phyloP scores from a whole-genome alignment of 371 early-diverging fungal species.

The Globomyces sp. region DNA sequence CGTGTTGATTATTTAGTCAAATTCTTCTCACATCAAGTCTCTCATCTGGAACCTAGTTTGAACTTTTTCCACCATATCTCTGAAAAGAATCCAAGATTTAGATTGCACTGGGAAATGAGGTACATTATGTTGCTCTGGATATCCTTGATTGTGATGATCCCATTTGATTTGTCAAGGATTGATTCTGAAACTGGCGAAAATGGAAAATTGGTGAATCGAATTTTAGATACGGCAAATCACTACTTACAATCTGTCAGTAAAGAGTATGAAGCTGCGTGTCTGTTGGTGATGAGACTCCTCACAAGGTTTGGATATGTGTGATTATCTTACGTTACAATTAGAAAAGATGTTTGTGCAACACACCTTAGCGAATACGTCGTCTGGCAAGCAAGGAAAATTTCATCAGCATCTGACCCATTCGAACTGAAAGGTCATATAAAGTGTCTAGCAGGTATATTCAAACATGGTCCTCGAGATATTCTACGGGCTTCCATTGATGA shows the following conservation, averaged over 20 bases:
- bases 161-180: conserved; percentile 84
- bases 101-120: conserved; percentile 61
- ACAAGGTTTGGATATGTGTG: conserved; percentile 30
- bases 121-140: conserved; percentile 82
- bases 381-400: conserved; percentile 56
- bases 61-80: conserved; percentile 30
- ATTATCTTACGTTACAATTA: not conserved
- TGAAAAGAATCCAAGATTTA: conserved; percentile 16
- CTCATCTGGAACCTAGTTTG: conserved; percentile 83
- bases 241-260: conserved; percentile 68
- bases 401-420: conserved; percentile 46
- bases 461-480: conserved; percentile 63
- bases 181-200: conserved; percentile 58
- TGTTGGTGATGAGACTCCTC: conserved; percentile 75
- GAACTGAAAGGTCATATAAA: conserved; percentile 58
- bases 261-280: conserved; percentile 81
- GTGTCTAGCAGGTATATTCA: conserved; percentile 46
- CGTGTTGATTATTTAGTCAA: conserved; percentile 49
- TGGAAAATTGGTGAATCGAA: conserved; percentile 27
- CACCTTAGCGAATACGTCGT: conserved; percentile 57
- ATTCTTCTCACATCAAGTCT: conserved; percentile 86
- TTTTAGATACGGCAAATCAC: conserved; percentile 29
- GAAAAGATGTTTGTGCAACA: conserved; percentile 12
- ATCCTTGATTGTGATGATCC: conserved; percentile 87
- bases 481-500: conserved; percentile 59